Evolutionary conservation across 106 monocot species (phyloP), one percentile per base, ranked within the genome.

Genomic region (Narthecium ossifragum): DNA sequence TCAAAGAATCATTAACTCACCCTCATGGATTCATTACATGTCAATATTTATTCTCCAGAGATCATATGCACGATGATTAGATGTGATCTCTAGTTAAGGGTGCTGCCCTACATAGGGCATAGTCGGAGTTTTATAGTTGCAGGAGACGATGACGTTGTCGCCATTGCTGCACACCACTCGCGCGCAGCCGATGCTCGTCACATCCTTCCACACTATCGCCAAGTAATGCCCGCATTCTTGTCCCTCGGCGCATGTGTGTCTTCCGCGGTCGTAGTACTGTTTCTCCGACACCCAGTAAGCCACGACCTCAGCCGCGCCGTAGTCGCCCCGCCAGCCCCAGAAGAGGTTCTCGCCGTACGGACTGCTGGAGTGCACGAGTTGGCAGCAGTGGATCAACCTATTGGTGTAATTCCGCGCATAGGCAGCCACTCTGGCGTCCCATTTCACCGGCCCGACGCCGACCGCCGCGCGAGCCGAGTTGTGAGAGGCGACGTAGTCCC

Each of bases 391-490:
- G 22, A 48, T 55, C 20, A 59, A 25, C 13, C 60, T 26, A 13
- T 60, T 70, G 18, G 76, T 65, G 22, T 77, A 77, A 41, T 55
- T 54, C 65, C 60, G 54, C 0, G 76, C 76, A 38, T 77, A 68
- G 11, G 37, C 0, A 0, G 72, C 73, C 8, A 78, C 71, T 1
- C 13, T 55, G 46, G 20, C 11, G 60, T 70, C 31, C 76, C 77
- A 77, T 26, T 25, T 15, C 34, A 77, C 48, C 20, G 65, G 53
- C n/a, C 60, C 60, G 43, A 70, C 70, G 14, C 30, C 23, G 17
- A 66, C 77, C 0, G 11, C 18, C 4, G 60, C 21, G 0, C 77
- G 59, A 0, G 63, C 58, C 0, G 33, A 0, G 70, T 77, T 70
- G 60, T 77, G 77, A 25, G 60, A 53, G 29, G 52, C 15, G 0